Conservation (phyloP, 768 basidiomycete genomes). For the Pleurotus sapidus region DNA sequence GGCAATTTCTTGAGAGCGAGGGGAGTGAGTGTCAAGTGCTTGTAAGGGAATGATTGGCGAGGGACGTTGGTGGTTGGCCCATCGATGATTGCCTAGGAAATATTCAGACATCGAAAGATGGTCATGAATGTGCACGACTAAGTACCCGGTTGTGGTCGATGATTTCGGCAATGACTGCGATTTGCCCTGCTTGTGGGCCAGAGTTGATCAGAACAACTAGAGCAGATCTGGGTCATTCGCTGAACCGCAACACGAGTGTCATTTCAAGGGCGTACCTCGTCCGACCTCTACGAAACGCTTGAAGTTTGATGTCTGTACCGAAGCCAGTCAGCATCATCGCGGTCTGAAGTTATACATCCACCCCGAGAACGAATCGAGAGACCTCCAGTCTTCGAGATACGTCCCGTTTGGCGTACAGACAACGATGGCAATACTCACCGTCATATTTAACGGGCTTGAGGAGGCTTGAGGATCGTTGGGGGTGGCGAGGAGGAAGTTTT, state of each 20-base stretch:
- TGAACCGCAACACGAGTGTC: background rate
- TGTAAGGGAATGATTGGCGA: slow-evolving; percentile 89
- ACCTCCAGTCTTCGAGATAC: background rate
- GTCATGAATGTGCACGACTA: slow-evolving; percentile 3
- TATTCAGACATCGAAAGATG: background rate
- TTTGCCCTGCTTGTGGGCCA: slow-evolving; percentile 82
- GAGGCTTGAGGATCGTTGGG: slow-evolving; percentile 5
- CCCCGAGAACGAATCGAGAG: background rate
- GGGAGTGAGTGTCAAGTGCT: slow-evolving; percentile 89
- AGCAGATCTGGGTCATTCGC: slow-evolving; percentile 2
- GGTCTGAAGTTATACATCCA: background rate
- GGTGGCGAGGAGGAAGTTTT: background rate
- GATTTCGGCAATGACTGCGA: slow-evolving; percentile 95
- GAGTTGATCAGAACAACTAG: slow-evolving; percentile 90
- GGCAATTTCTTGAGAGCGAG: slow-evolving; percentile 80
- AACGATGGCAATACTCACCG: background rate
- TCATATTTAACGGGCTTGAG: slow-evolving; percentile 6
- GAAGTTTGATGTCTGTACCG: slow-evolving; percentile 65
- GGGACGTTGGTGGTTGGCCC: slow-evolving; percentile 90
- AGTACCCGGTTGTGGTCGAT: slow-evolving; percentile 98
- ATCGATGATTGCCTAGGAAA: slow-evolving; percentile 85
- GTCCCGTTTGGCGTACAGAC: background rate
- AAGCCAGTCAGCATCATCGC: background rate
- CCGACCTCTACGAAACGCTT: slow-evolving; percentile 98
- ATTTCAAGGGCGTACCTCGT: slow-evolving; percentile 56